Conservation (phyloP, 2,329 filamentous ascomycete species). For the Exutisphaerella laricina region DNA sequence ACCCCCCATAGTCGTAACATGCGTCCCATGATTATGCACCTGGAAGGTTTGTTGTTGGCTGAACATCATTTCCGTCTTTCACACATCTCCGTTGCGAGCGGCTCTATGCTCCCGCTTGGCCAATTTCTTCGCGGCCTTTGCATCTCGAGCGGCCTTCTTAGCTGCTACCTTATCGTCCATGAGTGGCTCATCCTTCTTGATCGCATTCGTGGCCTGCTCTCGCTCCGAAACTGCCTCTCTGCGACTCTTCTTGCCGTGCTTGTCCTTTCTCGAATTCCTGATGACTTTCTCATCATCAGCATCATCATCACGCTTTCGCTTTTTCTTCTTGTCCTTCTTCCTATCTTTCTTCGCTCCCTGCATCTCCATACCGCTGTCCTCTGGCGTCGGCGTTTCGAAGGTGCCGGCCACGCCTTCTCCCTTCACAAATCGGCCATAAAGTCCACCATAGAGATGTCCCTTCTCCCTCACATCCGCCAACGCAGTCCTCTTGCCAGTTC, state of each 20-base stretch:
- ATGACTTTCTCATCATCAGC: background rate
- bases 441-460: slow-evolving; percentile 46
- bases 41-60: no score
- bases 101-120: slow-evolving; percentile 3
- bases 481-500: slow-evolving; percentile 55
- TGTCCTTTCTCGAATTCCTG: slow-evolving; percentile 6
- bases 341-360: slow-evolving; percentile 8
- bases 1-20: no score
- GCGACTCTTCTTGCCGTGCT: slow-evolving; percentile 1
- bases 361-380: slow-evolving; percentile 4
- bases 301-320: slow-evolving; percentile 10
- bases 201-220: background rate
- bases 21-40: no score
- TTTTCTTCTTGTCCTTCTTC: slow-evolving; percentile 18
- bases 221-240: background rate
- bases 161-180: background rate
- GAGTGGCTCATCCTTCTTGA: background rate
- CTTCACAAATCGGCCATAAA: slow-evolving; percentile 80
- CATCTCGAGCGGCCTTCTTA: slow-evolving; percentile 1
- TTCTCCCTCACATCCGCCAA: slow-evolving; percentile 43
- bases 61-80: no score
- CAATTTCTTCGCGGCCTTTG: slow-evolving; percentile 1
- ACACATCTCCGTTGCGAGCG: no score
- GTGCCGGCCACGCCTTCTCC: slow-evolving; percentile 75
- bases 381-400: slow-evolving; percentile 33